Percentiles rank a stretch among this genome's conserved stretches.
Conservation (phyloP, 1,139 yeast species). For the Blastobotrys ciferrii region DNA sequence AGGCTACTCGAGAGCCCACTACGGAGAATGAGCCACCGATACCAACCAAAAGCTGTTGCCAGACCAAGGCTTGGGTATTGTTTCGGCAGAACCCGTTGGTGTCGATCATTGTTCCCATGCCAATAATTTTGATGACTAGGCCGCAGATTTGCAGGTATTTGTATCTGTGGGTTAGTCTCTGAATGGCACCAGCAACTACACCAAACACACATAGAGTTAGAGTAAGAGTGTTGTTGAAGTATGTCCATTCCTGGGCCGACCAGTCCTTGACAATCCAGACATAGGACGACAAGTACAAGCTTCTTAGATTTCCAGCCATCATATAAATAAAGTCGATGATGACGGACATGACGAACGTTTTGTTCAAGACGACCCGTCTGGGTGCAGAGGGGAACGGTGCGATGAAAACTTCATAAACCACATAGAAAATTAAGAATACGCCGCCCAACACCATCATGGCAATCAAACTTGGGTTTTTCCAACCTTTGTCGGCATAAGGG, state of each 20-base stretch:
- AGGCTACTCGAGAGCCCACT: constrained; percentile 33
- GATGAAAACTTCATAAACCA: constrained; percentile 32
- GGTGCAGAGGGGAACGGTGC: constrained; percentile 33
- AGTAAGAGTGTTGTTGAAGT: constrained; percentile 33
- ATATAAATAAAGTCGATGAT: constrained; percentile 24
- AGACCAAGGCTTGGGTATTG: constrained; percentile 30
- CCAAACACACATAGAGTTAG: constrained; percentile 32
- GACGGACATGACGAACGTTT: constrained; percentile 34
- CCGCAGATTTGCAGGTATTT: constrained; percentile 30
- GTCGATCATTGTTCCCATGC: constrained; percentile 35
- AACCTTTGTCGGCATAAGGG: constrained; percentile 28
- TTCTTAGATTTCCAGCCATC: constrained; percentile 33
- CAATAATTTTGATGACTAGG: constrained; percentile 32
- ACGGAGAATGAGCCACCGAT: constrained; percentile 34
- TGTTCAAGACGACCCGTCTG: constrained; percentile 26
- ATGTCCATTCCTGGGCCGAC: constrained; percentile 27
- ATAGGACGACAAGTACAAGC: constrained; percentile 30
- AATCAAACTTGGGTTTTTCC: constrained; percentile 31
- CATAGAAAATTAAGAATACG: constrained; percentile 29
- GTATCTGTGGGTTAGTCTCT: constrained; percentile 31
- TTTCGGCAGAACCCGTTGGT: constrained; percentile 7
- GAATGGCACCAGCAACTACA: constrained; percentile 30
- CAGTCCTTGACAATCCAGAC: constrained; percentile 30
- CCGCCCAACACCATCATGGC: constrained; percentile 35
- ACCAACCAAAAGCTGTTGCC: constrained; percentile 37